These are phyloP conservation scores for Thermomucor indicae-seudaticae DNA, from an alignment of 371 early-diverging fungal genomes.

Conservation along the genomic window DNA sequence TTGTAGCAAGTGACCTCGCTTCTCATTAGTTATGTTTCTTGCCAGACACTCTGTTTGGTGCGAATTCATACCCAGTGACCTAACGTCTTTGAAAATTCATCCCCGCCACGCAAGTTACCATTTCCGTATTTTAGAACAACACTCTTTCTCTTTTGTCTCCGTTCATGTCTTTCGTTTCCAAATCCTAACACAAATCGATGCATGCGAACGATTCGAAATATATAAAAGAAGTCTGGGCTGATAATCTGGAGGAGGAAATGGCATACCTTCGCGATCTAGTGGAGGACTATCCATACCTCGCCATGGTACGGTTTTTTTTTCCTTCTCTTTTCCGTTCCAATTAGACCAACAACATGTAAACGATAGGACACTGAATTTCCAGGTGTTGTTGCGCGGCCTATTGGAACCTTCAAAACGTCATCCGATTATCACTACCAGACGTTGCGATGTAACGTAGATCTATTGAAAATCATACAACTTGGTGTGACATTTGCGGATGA, in stretches of 20 bases:
- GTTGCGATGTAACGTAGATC: conserved; percentile 97
- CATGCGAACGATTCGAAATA: conserved; percentile 51
- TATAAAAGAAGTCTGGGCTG: conserved; percentile 95
- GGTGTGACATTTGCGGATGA: conserved; percentile 97
- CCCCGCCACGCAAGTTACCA: too few species aligned
- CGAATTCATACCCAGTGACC: too few species aligned
- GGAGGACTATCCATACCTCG: conserved; percentile 91
- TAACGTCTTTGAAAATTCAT: too few species aligned
- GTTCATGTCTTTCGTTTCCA: too few species aligned
- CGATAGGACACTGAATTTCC: conserved; percentile 99
- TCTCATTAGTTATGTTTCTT: too few species aligned
- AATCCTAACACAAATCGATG: too few species aligned
- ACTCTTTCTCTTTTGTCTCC: too few species aligned
- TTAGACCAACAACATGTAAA: background rate
- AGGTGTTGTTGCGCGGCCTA: conserved; percentile 98
- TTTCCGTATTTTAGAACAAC: too few species aligned
- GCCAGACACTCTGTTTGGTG: too few species aligned
- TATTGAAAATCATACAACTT: conserved; percentile 98
- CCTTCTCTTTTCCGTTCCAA: background rate
- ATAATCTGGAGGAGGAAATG: conserved; percentile 97
- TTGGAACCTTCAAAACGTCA: conserved; percentile 94
- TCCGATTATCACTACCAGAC: conserved; percentile 98
- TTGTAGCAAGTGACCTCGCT: too few species aligned
- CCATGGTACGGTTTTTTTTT: conserved; percentile 75
- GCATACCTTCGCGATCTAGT: conserved; percentile 85